These are phyloP conservation scores for Alternaria consortialis DNA, from an alignment of 2,329 filamentous ascomycete species.

Conservation along the genomic window DNA sequence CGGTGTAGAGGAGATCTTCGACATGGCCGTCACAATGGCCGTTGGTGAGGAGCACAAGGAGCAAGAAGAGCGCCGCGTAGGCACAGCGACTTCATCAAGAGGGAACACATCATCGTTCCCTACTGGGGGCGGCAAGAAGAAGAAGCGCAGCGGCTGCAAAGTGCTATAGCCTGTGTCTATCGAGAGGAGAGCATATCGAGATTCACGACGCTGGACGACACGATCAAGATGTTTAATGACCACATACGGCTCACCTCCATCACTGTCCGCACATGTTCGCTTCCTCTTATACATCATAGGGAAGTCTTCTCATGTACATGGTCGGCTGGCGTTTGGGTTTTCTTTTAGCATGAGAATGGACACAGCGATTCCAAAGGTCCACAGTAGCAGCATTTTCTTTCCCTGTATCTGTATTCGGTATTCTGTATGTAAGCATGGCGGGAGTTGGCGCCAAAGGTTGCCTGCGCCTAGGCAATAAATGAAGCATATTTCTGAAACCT, in stretches of 20 bases:
- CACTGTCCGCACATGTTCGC: constrained; percentile 36
- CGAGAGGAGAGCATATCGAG: constrained; percentile 40
- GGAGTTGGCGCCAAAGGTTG: constrained; percentile 7
- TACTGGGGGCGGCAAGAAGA: constrained; percentile 47
- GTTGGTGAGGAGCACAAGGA: constrained; percentile 72
- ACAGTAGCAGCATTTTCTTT: constrained; percentile 38
- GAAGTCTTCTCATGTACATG: constrained; percentile 34
- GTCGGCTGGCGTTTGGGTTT: constrained; percentile 33
- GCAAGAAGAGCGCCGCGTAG: constrained; percentile 31
- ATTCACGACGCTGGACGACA: constrained; percentile 53
- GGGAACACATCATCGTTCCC: constrained; percentile 33
- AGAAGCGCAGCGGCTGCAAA: constrained; percentile 52
- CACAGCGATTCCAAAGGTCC: constrained; percentile 27
- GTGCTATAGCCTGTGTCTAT: constrained; percentile 45
- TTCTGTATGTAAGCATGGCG: constrained; percentile 33
- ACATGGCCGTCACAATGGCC: constrained; percentile 87
- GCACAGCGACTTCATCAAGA: constrained; percentile 24
- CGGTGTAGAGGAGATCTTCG: constrained; percentile 96
- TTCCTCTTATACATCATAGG: constrained; percentile 25
- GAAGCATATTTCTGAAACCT: constrained; percentile 25
- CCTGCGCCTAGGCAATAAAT: constrained; percentile 29
- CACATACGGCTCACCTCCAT: constrained; percentile 38
- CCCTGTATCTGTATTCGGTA: constrained; percentile 49
- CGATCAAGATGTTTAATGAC: constrained; percentile 53
- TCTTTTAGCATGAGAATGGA: constrained; percentile 28